phyloP scores from a whole-genome alignment of 225 moss, liverwort and hornwort species.

The Marchantia polymorpha region DNA sequence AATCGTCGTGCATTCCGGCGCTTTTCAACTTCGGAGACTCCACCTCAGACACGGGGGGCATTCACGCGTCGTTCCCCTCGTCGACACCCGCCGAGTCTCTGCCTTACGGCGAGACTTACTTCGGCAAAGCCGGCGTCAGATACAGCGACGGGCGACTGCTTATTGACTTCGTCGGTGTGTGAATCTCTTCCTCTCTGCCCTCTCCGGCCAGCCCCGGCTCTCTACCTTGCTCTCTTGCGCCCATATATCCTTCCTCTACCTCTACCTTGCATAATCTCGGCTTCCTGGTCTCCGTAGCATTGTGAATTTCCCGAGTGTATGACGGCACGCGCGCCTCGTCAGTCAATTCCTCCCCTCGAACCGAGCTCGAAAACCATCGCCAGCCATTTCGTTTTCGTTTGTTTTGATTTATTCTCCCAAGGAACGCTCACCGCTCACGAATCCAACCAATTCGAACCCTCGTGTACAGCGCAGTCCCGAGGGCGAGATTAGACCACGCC shows the following conservation, averaged over 20 bases:
- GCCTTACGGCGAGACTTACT: slow-evolving; percentile 43
- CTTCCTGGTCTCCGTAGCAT: not conserved
- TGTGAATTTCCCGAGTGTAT: not conserved
- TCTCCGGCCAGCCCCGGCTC: too few relatives aligned
- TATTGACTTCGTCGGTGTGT: slow-evolving; percentile 37
- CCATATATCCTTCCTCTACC: not conserved
- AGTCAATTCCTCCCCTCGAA: not conserved
- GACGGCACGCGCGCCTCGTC: not conserved
- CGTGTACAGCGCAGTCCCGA: too few relatives aligned
- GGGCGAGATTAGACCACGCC: too few relatives aligned
- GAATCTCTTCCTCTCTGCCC: not conserved
- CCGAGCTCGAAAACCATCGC: too few relatives aligned
- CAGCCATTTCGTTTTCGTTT: too few relatives aligned
- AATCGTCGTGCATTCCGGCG: slow-evolving; percentile 42
- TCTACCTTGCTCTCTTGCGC: not conserved
- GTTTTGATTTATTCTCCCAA: too few relatives aligned
- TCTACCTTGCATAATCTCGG: not conserved
- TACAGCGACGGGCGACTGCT: slow-evolving; percentile 51
- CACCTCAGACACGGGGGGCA: slow-evolving; percentile 48
- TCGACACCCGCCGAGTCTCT: slow-evolving; percentile 39
- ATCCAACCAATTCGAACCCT: too few relatives aligned
- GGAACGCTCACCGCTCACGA: too few relatives aligned
- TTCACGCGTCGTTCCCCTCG: slow-evolving; percentile 43
- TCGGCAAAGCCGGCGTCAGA: slow-evolving; percentile 32
- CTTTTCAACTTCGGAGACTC: slow-evolving; percentile 52